These are phyloP conservation scores for Saturnispora hagleri DNA, from an alignment of 805 yeast genomes.

Conservation along the genomic window DNA sequence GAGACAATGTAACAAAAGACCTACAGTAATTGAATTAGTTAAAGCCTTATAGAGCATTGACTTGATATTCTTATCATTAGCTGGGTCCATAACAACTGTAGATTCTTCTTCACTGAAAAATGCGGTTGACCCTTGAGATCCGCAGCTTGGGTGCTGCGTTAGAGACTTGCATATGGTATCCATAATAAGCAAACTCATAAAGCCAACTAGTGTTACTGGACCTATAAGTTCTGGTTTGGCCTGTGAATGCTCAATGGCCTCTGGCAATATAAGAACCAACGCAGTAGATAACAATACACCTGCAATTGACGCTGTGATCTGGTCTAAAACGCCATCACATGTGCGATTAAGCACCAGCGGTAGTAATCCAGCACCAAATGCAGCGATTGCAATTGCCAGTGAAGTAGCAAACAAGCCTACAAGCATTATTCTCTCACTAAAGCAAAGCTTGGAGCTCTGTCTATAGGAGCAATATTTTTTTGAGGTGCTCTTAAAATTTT, in stretches of 20 bases:
- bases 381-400: conserved; percentile 3
- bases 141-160: neutral
- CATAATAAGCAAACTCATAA: conserved; percentile 6
- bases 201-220: conserved; percentile 10
- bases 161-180: conserved; percentile 4
- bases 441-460: neutral
- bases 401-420: conserved; percentile 5
- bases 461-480: neutral
- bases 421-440: neutral
- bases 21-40: conserved; percentile 44
- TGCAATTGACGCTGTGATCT: conserved; percentile 7
- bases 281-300: conserved; percentile 12
- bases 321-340: neutral
- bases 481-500: neutral
- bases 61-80: neutral
- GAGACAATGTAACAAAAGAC: conserved; percentile 55
- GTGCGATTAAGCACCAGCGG: conserved; percentile 7
- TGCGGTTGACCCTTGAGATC: neutral
- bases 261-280: conserved; percentile 11
- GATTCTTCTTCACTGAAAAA: neutral
- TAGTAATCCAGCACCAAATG: conserved; percentile 10
- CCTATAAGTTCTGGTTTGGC: conserved; percentile 5
- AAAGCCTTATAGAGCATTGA: conserved; percentile 24
- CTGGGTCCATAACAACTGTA: neutral
- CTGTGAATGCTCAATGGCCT: conserved; percentile 4